phyloP scores from a whole-genome alignment of 2,329 filamentous ascomycete genomes.

The Colletotrichum sp. region DNA sequence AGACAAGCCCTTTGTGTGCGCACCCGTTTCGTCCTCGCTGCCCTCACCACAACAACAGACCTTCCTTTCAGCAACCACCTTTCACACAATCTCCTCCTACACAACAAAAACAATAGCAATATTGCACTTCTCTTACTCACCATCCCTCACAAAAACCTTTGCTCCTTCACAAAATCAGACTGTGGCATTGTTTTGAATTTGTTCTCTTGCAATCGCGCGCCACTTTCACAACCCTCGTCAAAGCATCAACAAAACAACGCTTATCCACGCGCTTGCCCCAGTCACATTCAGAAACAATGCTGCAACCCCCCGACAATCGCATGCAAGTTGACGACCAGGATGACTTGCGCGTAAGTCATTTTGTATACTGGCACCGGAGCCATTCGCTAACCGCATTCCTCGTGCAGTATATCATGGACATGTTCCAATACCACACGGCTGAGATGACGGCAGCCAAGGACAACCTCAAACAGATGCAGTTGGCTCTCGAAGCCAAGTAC shows the following conservation, averaged over 20 bases:
- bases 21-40: neutral
- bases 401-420: neutral
- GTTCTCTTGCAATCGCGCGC: neutral
- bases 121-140: neutral
- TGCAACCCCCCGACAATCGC: neutral
- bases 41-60: neutral
- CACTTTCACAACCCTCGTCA: neutral
- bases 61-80: neutral
- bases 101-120: neutral
- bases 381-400: neutral
- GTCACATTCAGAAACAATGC: neutral
- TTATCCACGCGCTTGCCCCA: neutral
- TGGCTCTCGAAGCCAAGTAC: neutral
- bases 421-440: neutral
- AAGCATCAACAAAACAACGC: neutral
- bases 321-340: neutral
- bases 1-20: neutral
- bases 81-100: neutral
- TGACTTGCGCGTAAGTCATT: neutral
- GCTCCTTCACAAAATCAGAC: neutral
- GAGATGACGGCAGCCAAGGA: neutral
- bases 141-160: neutral
- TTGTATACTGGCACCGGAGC: neutral
- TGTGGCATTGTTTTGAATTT: neutral
- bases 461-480: neutral